Base-by-base conservation (phyloP, 148 eudicot genomes). In the Cornus suecica region DNA sequence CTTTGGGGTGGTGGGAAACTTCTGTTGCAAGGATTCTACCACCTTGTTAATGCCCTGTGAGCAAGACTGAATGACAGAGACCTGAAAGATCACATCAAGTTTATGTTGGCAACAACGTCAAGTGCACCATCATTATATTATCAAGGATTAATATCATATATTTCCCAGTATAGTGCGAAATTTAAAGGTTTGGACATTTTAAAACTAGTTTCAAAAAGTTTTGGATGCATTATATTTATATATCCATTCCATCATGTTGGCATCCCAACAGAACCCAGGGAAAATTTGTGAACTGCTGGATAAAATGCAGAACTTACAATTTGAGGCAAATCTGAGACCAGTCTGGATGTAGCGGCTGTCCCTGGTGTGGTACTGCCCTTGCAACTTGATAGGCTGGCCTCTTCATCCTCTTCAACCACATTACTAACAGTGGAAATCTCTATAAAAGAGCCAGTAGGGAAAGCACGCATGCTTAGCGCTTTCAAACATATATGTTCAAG, bases 401-500 rank as follows among this genome's bases (percentile, higher is more conserved):
- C 92, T 79, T 76, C 82, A 73, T 79, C 76, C 79, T 85, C 90
- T 74, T 86, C 88, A 45, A 24, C 84, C 74, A 68, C 70, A 80
- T 78, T 72, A 37, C 42, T 37, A 72, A 58, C 67, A 72, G 77
- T 67, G 51, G 88, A 85, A 72, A 90, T 78, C 72, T 90, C 88
- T 70, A 85, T 80, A 18, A 79, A 69, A 65, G 80, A 74, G 18
- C 81, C 82, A 61, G 85, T 85, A 30, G 95, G 91, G 65, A 85
- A 83, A 68, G 81, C 81, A 86, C 82, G 83, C 77, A 90, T 87
- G 68, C 87, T 77, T 51, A 94, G 89, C 79, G 94, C 88, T 84
- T 83, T 92, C 83, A 92, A 76, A 72, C 93, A 92, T 79, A 79
- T 78, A 37, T 82, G 87, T 77, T 94, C 92, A 74, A 82, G 78